Base-by-base conservation (phyloP, 768 basidiomycete species). In the Kwoniella shandongensis region DNA sequence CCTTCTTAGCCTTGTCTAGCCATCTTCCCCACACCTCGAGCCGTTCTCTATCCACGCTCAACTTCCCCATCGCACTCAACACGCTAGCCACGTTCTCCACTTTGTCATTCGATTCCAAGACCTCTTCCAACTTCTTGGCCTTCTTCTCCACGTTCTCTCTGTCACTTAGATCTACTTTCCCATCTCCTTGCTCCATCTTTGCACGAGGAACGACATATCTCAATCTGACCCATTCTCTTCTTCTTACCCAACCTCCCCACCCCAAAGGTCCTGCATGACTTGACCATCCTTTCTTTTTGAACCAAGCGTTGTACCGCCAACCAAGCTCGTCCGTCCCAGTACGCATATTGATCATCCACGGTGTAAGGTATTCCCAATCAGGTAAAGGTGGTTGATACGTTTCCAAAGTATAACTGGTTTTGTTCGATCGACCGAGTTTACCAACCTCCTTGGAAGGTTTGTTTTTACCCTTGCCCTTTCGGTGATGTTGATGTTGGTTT, bases 331-430 rank as follows among this genome's bases (percentile, higher is more conserved):
- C 72, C 10, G 72, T 68, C 13, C 66, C 69, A 12, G 48, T 47
- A 2, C 65, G 61, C 72, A 73, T 73, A 39, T 73, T 73, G 53
- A 69, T 61, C 66, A 73, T 68, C 72, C 72, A 73, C 5, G 69
- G 66, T 7, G 69, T 70, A 7, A 73, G 22, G 56, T 62, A 73
- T 49, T 50, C 41, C 72, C 72, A 73, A 22, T 57, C 61, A 2
- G 72, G 72, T 20, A 64, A 57, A 7, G 72, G 72, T 3, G 63
- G 44, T 47, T 70, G 72, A 40, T 47, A 70, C 18, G 66, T 70
- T 44, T 66, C 61, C 8, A 62, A 63, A 0, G 69, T 69, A 45
- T 73, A 73, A 6, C 59, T 55, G 8, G 72, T 73, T 20, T 69
- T 68, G 49, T 70, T 60, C 30, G 54, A 53, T 32, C 45, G 29